A percentile compares a stretch with the other conserved stretches of the same genome.
Conservation (phyloP, 2,329 filamentous ascomycete species). For the Tolypocladium inflatum region DNA sequence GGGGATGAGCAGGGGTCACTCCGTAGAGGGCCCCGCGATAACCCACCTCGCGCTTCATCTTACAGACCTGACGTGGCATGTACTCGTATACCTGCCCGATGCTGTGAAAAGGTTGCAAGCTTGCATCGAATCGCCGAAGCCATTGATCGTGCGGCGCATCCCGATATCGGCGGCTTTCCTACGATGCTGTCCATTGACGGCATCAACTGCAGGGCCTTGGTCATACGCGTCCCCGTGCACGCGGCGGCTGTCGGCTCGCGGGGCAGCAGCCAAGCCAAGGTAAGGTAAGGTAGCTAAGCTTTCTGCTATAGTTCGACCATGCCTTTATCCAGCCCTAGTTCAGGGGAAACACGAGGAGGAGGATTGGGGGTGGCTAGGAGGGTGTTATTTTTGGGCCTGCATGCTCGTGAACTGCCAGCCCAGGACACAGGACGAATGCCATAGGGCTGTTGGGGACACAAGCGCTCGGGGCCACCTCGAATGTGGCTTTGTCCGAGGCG, state of each 20-base stretch:
- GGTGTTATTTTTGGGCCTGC: background rate
- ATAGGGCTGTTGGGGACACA: background rate
- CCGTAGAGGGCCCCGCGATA: too few relatives aligned
- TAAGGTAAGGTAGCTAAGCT: too few relatives aligned
- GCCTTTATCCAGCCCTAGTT: background rate
- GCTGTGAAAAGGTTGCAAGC: too few relatives aligned
- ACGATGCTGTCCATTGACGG: background rate
- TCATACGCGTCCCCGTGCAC: background rate
- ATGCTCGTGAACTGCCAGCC: background rate
- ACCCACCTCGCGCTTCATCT: background rate
- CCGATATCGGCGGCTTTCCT: background rate
- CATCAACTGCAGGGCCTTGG: background rate
- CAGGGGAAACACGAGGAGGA: background rate
- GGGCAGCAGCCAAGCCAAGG: background rate
- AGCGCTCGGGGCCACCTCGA: background rate
- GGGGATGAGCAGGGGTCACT: background rate
- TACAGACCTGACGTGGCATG: background rate
- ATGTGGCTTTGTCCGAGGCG: background rate
- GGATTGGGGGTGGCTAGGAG: background rate
- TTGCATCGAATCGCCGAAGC: background rate
- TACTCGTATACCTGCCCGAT: background rate
- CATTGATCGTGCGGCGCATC: background rate
- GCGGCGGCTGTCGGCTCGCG: background rate
- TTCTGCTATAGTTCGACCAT: background rate
- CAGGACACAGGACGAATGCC: background rate